Percentiles rank a stretch among this genome's conserved stretches.
phyloP scores from a whole-genome alignment of 2,329 filamentous ascomycete genomes.

The Ophiostoma populinum region DNA sequence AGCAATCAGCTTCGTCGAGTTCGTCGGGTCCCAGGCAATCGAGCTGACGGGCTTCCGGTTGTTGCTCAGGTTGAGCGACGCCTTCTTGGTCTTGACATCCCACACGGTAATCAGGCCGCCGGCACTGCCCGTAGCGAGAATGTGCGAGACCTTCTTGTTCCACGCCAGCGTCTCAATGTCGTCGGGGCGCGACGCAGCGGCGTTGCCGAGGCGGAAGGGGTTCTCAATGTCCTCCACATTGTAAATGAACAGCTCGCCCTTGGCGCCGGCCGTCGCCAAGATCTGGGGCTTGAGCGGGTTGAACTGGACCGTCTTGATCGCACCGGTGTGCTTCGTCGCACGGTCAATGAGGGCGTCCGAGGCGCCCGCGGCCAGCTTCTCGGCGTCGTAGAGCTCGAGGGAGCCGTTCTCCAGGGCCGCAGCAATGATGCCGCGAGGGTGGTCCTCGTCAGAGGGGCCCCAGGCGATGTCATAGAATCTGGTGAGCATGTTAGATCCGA shows the following conservation, averaged over 20 bases:
- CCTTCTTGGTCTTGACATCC: slow-evolving; percentile 97
- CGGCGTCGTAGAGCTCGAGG: slow-evolving; percentile 85
- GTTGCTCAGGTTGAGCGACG: slow-evolving; percentile 88
- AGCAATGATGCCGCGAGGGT: slow-evolving; percentile 77
- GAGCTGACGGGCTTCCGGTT: slow-evolving; percentile 88
- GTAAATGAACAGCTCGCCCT: slow-evolving; percentile 92
- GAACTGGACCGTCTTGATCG: slow-evolving; percentile 91
- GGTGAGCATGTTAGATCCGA: slow-evolving; percentile 12
- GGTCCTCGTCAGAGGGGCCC: slow-evolving; percentile 63
- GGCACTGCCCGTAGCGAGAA: slow-evolving; percentile 81
- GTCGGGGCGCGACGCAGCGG: slow-evolving; percentile 67
- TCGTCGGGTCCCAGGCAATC: slow-evolving; percentile 93
- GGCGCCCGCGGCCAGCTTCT: slow-evolving; percentile 39
- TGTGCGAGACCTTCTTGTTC: slow-evolving; percentile 97
- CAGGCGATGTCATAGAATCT: slow-evolving; percentile 97
- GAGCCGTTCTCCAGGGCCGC: slow-evolving; percentile 90
- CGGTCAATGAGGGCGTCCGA: slow-evolving; percentile 68
- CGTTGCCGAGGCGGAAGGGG: slow-evolving; percentile 72
- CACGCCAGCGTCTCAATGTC: slow-evolving; percentile 94
- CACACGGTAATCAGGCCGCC: slow-evolving; percentile 95
- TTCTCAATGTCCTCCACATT: slow-evolving; percentile 80
- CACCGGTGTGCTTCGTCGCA: slow-evolving; percentile 76
- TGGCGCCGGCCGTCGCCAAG: slow-evolving; percentile 78
- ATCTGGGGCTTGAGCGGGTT: slow-evolving; percentile 85
- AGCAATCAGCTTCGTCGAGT: slow-evolving; percentile 84